These are phyloP conservation scores for Rhododendron williamsianum DNA, from an alignment of 148 eudicot species.

Conservation along the genomic window DNA sequence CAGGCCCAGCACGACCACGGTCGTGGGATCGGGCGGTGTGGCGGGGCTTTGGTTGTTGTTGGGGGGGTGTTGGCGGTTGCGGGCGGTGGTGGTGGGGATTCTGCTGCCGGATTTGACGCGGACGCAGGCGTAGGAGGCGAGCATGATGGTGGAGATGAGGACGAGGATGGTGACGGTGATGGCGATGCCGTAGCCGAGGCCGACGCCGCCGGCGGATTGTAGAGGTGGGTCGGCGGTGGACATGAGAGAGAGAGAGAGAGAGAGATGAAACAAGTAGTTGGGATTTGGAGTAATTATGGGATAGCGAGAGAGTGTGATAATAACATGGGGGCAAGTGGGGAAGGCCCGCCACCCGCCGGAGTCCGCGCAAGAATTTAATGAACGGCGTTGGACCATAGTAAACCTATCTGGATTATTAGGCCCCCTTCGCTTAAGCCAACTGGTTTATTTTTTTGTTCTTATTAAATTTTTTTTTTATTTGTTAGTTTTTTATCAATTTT, in stretches of 20 bases:
- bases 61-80: neutral
- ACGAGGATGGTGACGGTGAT: slow-evolving; percentile 3
- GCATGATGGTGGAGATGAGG: slow-evolving; percentile 3
- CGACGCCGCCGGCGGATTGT: neutral
- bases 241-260: neutral
- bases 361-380: neutral
- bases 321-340: neutral
- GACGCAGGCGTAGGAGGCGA: neutral
- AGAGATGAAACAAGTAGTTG: neutral
- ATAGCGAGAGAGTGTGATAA: neutral
- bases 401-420: too few species aligned
- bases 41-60: neutral
- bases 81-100: neutral
- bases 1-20: neutral
- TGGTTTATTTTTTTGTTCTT: too few species aligned
- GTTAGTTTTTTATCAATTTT: too few species aligned
- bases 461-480: too few species aligned
- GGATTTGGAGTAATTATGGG: neutral
- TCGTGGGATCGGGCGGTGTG: neutral
- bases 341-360: neutral
- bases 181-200: slow-evolving; percentile 1
- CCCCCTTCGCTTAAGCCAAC: too few species aligned
- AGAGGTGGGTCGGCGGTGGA: neutral
- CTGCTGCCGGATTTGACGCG: neutral
- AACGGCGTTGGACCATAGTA: neutral